phyloP scores from a whole-genome alignment of 2,329 filamentous ascomycete species.

The Magnaporthiopsis poae region DNA sequence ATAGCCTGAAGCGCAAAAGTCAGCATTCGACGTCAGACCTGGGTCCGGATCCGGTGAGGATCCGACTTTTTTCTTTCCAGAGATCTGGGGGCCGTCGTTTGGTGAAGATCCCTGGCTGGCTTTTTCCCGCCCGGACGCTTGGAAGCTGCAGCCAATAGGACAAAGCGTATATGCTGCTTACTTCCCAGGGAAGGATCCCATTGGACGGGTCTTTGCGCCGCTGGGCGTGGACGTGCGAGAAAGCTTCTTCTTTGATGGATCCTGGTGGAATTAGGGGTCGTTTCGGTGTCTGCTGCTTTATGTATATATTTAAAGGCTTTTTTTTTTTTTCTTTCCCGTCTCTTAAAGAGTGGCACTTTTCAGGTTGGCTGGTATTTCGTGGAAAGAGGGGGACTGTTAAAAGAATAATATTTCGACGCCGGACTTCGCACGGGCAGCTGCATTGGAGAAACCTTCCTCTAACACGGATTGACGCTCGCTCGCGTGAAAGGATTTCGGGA shows the following conservation, averaged over 20 bases:
- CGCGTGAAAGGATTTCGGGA: background rate
- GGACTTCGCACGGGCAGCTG: background rate
- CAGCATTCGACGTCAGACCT: background rate
- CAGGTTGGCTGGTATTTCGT: background rate
- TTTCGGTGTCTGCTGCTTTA: background rate
- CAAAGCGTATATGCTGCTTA: background rate
- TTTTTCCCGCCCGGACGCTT: background rate
- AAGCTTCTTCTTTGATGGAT: background rate
- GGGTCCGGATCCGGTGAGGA: background rate
- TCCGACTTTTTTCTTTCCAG: background rate
- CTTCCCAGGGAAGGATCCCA: background rate
- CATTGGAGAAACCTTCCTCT: background rate
- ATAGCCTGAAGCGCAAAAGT: background rate
- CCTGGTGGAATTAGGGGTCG: background rate
- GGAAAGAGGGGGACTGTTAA: background rate
- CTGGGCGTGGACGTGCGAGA: background rate
- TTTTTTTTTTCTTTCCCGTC: too few species aligned
- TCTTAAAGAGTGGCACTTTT: too few species aligned
- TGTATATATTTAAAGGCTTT: background rate
- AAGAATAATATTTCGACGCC: background rate
- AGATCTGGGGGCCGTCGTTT: background rate
- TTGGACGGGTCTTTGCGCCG: background rate
- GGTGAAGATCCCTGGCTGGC: background rate
- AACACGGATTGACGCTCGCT: background rate
- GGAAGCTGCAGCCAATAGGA: background rate